Evolutionary conservation across 768 basidiomycete species (phyloP), one percentile per base, ranked within the genome.

Genomic region (Russula lepida): DNA sequence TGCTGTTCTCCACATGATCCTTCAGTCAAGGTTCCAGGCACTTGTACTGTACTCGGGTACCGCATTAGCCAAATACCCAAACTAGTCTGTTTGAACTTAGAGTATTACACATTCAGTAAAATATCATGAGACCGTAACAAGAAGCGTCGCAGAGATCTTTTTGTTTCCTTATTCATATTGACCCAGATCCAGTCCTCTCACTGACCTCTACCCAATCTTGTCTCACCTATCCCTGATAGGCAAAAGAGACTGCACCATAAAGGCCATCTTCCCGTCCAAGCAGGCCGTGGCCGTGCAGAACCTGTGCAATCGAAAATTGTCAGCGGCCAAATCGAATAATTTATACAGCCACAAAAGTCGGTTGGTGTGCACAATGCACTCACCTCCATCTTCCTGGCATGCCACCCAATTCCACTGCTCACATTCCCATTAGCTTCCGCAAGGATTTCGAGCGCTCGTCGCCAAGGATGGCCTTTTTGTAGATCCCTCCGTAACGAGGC

Each of bases 191-290:
- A 41, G n/a, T 13, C 27, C 23, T 37, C 59, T 39, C 15, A 15
- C 35, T 41, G 23, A 12, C 13, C 23, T 13, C 3, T 17, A 21
- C 52, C n/a, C 28, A 19, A 5, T 19, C 30, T 41, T 19, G 23
- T 13, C 30, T 15, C 44, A n/a, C 33, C 79, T 71, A 97, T 32
- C 92, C 92, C 67, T 92, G 92, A 73, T 94, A 95, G 9, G 94
- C 94, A 72, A 95, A 98, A 1, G 92, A 91, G 19, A 93, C 91
- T 13, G 92, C 93, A 21, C 94, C 93, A 63, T 95, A 97, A 56
- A 99, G 73, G 3, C 95, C 95, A 64, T 95, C 92, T 72, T 95
- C 93, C 28, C 91, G 83, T 5, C 93, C 94, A 12, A 95, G 75
- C 84, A 98, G 84, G 13, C 95, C 95, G 68, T 88, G 79, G 4